Evolutionary conservation across 768 basidiomycete genomes (phyloP), one percentile per base, ranked within the genome.

Genomic region (Leccinum pellstonianum): DNA sequence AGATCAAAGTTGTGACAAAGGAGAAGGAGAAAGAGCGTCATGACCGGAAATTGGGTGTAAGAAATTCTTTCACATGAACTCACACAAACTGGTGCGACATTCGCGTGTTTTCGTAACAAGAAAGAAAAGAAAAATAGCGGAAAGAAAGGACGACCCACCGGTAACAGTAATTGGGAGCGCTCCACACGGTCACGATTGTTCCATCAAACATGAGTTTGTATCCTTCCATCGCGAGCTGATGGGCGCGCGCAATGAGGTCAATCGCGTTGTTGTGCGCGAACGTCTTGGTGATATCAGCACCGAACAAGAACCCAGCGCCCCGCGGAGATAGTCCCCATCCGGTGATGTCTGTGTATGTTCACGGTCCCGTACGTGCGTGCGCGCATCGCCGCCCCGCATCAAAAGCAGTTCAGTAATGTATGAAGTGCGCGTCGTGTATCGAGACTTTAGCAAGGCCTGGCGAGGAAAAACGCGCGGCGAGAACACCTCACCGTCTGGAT

Each of bases 271-370:
- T 82, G 74, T 96, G 94, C 9, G 88, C 87, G 70, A 99, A 99
- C 23, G 80, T 69, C 77, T 93, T 90, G 15, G 93, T 93, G 56
- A 94, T 92, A 73, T 97, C 93, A 11, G 86, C 87, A 37, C 96
- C 95, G 70, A 98, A 98, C 50, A 97, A 82, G 76, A 88, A 99
- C 5, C 96, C 96, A 7, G 97, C 97, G 46, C 96, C 96, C 62
- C 96, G 86, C n/a, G 96, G 96, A n/a, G 96, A 98, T 59, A 98
- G 79, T 46, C 95, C 94, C 96, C 96, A 99, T 37, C 94, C 94
- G 48, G 81, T 80, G 58, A 97, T 95, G 68, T 98, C 95, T 23
- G 27, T 19, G 15, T 12, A 25, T 25, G 48, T 43, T 19, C 54
- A 41, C 25, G 57, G 37, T 57, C 56, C 37, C 54, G 56, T 56